These are phyloP conservation scores for Pluteus cervinus DNA, from an alignment of 768 basidiomycete species.

Conservation along the genomic window DNA sequence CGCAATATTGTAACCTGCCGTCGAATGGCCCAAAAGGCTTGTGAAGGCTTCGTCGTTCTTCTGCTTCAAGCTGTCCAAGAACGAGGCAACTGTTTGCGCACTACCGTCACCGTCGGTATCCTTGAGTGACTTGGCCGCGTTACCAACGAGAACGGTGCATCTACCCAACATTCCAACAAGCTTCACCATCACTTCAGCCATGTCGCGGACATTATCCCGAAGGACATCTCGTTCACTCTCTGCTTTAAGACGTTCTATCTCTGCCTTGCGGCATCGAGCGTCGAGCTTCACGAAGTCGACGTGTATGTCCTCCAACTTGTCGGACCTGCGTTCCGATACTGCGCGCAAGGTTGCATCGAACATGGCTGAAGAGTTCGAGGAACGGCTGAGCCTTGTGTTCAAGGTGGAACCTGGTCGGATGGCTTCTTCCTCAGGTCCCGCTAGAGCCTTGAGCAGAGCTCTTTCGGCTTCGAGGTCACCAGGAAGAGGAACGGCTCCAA, in stretches of 20 bases:
- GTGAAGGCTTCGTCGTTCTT: slow-evolving; percentile 69
- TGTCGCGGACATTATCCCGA: slow-evolving; percentile 52
- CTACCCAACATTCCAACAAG: slow-evolving; percentile 79
- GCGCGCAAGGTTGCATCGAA: slow-evolving; percentile 86
- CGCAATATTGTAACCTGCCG: slow-evolving; percentile 47
- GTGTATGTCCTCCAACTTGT: slow-evolving; percentile 67
- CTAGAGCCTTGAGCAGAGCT: slow-evolving; percentile 59
- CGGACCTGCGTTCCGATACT: slow-evolving; percentile 71
- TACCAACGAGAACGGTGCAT: slow-evolving; percentile 67
- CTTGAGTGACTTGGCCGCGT: slow-evolving; percentile 38
- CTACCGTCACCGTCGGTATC: slow-evolving; percentile 26
- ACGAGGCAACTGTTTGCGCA: slow-evolving; percentile 30
- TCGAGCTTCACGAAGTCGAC: slow-evolving; percentile 69
- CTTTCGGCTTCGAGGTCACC: slow-evolving; percentile 70
- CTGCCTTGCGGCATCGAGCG: slow-evolving; percentile 55
- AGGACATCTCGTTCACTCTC: slow-evolving; percentile 62
- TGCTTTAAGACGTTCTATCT: slow-evolving; percentile 65
- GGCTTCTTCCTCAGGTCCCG: slow-evolving; percentile 63
- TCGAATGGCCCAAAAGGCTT: slow-evolving; percentile 60
- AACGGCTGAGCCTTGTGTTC: slow-evolving; percentile 54
- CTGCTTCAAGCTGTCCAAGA: slow-evolving; percentile 50
- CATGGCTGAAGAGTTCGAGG: slow-evolving; percentile 71
- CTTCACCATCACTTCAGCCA: slow-evolving; percentile 61
- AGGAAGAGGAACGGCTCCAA: slow-evolving; percentile 32
- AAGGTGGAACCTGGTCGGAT: slow-evolving; percentile 54